Evolutionary conservation across 768 basidiomycete species (phyloP).

Genomic region (Collybia sordida): DNA sequence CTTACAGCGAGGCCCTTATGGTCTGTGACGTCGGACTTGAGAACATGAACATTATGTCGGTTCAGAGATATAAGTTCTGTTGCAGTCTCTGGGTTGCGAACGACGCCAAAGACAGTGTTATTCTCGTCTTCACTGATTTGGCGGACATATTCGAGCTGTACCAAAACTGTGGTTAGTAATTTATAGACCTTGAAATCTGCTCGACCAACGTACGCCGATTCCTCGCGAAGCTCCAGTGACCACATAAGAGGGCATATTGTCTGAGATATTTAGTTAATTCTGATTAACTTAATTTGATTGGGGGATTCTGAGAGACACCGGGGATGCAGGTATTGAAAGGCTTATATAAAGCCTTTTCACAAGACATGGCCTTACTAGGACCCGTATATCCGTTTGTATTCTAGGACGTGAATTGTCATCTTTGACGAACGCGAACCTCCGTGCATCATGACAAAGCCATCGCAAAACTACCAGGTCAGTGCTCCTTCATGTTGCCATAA

Average conservation of each 20-base stretch:
- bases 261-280: too few species aligned
- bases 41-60: constrained; percentile 26
- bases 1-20: constrained; percentile 21
- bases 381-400: too few species aligned
- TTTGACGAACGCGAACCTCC: too few species aligned
- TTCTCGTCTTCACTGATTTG: neutral
- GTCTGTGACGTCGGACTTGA: constrained; percentile 37
- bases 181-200: neutral
- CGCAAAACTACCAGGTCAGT: too few species aligned
- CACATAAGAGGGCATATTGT: constrained; percentile 10
- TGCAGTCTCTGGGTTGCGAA: constrained; percentile 3
- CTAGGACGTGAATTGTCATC: too few species aligned
- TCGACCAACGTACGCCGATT: constrained; percentile 6
- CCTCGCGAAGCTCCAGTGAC: constrained; percentile 11
- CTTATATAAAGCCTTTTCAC: too few species aligned
- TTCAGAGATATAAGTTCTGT: constrained; percentile 4
- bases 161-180: neutral
- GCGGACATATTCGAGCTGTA: constrained; percentile 8
- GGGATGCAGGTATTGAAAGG: too few species aligned
- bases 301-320: too few species aligned
- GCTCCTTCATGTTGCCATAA: too few species aligned
- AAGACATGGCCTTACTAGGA: too few species aligned
- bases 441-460: too few species aligned
- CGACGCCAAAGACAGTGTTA: constrained; percentile 10
- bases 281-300: too few species aligned